Evolutionary conservation across 2,329 filamentous ascomycete species (phyloP), one percentile per base, ranked within the genome.

Genomic region (Dactylellina drechsleri): DNA sequence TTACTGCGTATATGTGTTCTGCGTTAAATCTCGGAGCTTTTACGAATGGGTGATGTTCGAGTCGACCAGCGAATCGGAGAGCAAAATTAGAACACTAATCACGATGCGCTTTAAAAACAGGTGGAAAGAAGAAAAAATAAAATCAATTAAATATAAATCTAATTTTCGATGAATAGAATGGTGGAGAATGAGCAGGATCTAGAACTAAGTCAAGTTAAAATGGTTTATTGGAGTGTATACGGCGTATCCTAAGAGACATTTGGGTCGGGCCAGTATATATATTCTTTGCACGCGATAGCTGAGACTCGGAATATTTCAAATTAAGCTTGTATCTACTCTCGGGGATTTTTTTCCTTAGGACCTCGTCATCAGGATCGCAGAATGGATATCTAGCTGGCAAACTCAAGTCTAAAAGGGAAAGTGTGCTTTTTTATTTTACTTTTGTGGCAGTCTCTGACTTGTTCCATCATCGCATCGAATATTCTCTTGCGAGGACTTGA

Each of bases 361-460:
- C 43, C 31, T 56, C 53, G 53, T 41, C 26, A 56, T 41, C 15
- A 16, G 3, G 31, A 40, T 56, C 53, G 26, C 53, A 20, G 18
- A 47, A n/a, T 47, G 6, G 53, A 56, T 56, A 26, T 56, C 3
- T 18, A 16, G 28, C 16, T 47, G 16, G 54, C 16, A n/a, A 13
- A 40, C n/a, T 58, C 54, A 28, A 15, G 43, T 13, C 16, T 2
- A 16, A 13, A 43, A 16, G 15, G 40, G 54, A 16, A 40, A 56
- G 15, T 15, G 23, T 28, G 15, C 50, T 28, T 28, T 23, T 23
- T n/a, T 12, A 26, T 31, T 31, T 40, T n/a, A 26, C 18, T 13
- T 13, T 20, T 58, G 54, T 58, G 43, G 54, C 54, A 58, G 36
- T 58, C 36, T 58, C 36, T 18, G 18, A 58, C 54, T 58, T 58